These are phyloP conservation scores for Scleroderma bovista DNA, from an alignment of 768 basidiomycete species.

Conservation along the genomic window DNA sequence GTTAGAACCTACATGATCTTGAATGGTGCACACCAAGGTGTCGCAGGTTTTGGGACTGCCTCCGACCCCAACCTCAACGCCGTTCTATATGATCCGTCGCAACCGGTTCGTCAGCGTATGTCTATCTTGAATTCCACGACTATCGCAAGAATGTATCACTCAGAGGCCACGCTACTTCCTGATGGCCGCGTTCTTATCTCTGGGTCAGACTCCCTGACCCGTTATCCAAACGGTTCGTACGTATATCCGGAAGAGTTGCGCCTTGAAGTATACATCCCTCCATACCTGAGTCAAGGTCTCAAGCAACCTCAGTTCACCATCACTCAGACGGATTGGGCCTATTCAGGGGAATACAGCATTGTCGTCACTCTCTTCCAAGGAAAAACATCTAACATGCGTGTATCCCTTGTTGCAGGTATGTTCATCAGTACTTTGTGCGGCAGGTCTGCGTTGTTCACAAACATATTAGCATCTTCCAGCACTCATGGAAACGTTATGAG, in stretches of 20 bases:
- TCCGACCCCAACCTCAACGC: slow-evolving; percentile 58
- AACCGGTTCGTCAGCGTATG: slow-evolving; percentile 54
- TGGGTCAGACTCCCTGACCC: slow-evolving; percentile 67
- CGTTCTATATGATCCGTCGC: slow-evolving; percentile 62
- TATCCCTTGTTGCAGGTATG: slow-evolving; percentile 64
- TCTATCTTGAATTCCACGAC: slow-evolving; percentile 64
- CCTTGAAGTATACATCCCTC: slow-evolving; percentile 78
- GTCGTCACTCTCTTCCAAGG: slow-evolving; percentile 37
- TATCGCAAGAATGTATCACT: slow-evolving; percentile 74
- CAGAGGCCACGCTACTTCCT: slow-evolving; percentile 67
- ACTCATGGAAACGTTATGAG: slow-evolving; percentile 75
- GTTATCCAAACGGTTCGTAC: slow-evolving; percentile 28
- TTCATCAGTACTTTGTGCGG: neutral
- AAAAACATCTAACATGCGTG: slow-evolving; percentile 42
- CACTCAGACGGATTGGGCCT: slow-evolving; percentile 55
- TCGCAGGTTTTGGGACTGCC: slow-evolving; percentile 71
- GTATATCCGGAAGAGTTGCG: slow-evolving; percentile 75
- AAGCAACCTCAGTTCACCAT: slow-evolving; percentile 59
- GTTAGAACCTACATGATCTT: slow-evolving; percentile 73
- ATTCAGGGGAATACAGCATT: slow-evolving; percentile 51
- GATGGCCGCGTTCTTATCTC: slow-evolving; percentile 74
- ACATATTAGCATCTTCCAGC: slow-evolving; percentile 54
- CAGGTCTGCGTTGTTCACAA: slow-evolving; percentile 2
- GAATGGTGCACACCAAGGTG: slow-evolving; percentile 67
- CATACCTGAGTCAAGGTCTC: slow-evolving; percentile 66